phyloP scores from a whole-genome alignment of 2,329 filamentous ascomycete species.

The Claviceps humidiphila region DNA sequence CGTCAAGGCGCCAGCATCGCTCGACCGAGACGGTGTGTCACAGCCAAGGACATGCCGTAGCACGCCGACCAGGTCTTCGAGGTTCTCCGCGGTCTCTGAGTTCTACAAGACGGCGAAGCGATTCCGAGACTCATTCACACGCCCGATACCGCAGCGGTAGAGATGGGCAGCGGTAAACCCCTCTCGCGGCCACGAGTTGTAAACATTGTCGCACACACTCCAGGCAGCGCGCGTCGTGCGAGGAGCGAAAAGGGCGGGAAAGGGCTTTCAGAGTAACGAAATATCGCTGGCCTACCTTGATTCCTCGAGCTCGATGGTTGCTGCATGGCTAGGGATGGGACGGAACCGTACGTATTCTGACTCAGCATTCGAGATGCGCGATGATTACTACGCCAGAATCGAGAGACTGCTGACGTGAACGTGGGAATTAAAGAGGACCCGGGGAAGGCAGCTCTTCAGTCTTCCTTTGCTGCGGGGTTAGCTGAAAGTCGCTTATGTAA shows the following conservation, averaged over 20 bases:
- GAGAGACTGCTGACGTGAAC: constrained; percentile 12
- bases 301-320: constrained; percentile 11
- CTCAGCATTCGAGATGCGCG: constrained; percentile 12
- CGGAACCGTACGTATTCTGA: constrained; percentile 8
- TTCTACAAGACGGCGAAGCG: neutral
- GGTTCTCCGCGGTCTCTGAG: neutral
- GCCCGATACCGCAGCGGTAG: neutral
- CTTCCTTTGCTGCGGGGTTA: too few species aligned
- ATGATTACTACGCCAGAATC: constrained; percentile 12
- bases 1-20: neutral
- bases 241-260: neutral
- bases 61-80: neutral
- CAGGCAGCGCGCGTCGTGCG: too few species aligned
- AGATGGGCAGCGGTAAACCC: neutral
- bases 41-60: neutral
- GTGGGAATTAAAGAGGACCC: constrained; percentile 9
- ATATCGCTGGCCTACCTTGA: constrained; percentile 10
- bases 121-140: neutral
- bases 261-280: constrained; percentile 4
- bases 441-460: neutral
- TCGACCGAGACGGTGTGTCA: neutral
- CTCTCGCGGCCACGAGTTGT: neutral
- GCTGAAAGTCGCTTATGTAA: too few species aligned
- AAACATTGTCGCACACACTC: neutral
- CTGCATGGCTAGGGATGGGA: constrained; percentile 9